Evolutionary conservation across 805 yeast genomes (phyloP).

Genomic region (Zygosaccharomyces kombuchaensis): DNA sequence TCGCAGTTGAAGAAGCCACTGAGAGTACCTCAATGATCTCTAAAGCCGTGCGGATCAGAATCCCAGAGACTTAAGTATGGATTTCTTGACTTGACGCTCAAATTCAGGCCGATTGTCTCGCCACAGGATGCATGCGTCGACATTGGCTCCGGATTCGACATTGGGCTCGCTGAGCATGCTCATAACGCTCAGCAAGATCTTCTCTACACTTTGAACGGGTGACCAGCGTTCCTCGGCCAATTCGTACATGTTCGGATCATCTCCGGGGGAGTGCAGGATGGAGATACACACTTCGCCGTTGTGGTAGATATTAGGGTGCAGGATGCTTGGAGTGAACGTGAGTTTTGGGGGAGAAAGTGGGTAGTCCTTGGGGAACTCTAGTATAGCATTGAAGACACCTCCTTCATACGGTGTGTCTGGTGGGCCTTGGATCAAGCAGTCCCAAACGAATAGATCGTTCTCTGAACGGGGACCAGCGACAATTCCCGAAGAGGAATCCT

Average conservation of each 20-base stretch:
- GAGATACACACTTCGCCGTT: conserved; percentile 97
- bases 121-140: conserved; percentile 79
- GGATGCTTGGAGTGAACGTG: conserved; percentile 70
- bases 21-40: not conserved
- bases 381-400: conserved; percentile 76
- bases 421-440: conserved; percentile 80
- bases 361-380: conserved; percentile 72
- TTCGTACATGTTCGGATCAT: conserved; percentile 94
- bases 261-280: conserved; percentile 93
- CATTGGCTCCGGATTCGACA: conserved; percentile 91
- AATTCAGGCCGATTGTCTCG: conserved; percentile 74
- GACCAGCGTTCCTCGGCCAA: conserved; percentile 97
- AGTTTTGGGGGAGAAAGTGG: conserved; percentile 80
- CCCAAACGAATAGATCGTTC: conserved; percentile 74
- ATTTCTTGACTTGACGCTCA: conserved; percentile 56
- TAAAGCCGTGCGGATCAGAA: conserved; percentile 34
- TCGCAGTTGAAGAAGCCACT: not conserved
- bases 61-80: conserved; percentile 70
- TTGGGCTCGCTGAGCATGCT: conserved; percentile 98
- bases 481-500: conserved; percentile 92
- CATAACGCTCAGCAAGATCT: conserved; percentile 85
- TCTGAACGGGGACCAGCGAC: conserved; percentile 86
- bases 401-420: conserved; percentile 79
- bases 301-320: conserved; percentile 90
- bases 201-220: conserved; percentile 97